A percentile compares a stretch with the other conserved stretches of the same genome.
Evolutionary conservation across 805 yeast species (phyloP).

Genomic region (Starmerella vaccinii): DNA sequence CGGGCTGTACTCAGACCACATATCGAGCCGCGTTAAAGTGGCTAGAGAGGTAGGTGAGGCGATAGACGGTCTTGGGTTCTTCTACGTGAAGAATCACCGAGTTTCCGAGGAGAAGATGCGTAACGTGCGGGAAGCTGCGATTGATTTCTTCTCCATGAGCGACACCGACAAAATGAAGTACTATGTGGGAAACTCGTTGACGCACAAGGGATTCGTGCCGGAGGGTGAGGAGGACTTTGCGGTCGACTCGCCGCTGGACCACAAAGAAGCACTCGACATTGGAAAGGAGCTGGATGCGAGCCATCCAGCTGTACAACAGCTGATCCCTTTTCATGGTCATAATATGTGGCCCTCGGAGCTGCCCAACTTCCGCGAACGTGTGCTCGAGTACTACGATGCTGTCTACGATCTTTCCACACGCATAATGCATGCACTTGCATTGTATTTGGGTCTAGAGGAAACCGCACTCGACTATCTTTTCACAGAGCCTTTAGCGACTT

Average conservation of each 20-base stretch:
- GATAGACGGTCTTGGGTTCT: conserved; percentile 47
- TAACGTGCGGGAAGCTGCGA: conserved; percentile 36
- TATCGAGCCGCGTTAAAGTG: conserved; percentile 15
- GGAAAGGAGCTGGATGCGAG: conserved; percentile 29
- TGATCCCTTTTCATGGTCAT: conserved; percentile 41
- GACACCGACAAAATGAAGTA: conserved; percentile 35
- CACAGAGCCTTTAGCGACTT: conserved; percentile 21
- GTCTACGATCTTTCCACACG: conserved; percentile 38
- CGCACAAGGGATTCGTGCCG: conserved; percentile 33
- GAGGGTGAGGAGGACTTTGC: conserved; percentile 15
- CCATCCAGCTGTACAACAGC: conserved; percentile 33
- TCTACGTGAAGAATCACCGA: conserved; percentile 39
- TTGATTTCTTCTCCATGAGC: conserved; percentile 40
- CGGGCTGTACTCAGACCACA: conserved; percentile 8
- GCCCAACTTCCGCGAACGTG: conserved; percentile 38
- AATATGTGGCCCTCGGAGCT: conserved; percentile 44
- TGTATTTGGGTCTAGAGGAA: conserved; percentile 42
- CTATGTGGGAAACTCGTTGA: conserved; percentile 42
- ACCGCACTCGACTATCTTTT: conserved; percentile 41
- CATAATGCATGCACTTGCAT: conserved; percentile 43
- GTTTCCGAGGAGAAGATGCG: background rate
- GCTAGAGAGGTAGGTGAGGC: conserved; percentile 34
- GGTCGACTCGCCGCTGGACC: conserved; percentile 34
- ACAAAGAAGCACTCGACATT: conserved; percentile 54
- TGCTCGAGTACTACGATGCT: conserved; percentile 37